Evolutionary conservation across 2,329 filamentous ascomycete species (phyloP).

Genomic region (Trichoderma afroharzianum): DNA sequence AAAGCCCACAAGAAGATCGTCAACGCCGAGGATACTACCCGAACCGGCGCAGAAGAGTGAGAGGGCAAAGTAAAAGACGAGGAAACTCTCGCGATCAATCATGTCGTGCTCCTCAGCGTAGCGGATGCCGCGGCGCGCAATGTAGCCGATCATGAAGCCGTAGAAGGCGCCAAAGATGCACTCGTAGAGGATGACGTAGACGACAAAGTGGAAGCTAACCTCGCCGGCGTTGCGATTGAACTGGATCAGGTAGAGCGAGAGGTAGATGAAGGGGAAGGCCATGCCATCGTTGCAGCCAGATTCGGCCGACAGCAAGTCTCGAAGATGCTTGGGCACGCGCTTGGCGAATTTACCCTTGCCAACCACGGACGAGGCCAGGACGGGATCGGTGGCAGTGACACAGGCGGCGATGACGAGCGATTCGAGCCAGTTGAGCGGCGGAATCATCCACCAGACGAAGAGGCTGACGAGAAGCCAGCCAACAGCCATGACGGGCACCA

Average conservation of each 20-base stretch:
- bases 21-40: constrained; percentile 83
- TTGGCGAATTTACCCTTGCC: constrained; percentile 99
- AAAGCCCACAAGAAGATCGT: constrained; percentile 93
- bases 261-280: constrained; percentile 97
- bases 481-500: constrained; percentile 95
- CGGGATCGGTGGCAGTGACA: constrained; percentile 94
- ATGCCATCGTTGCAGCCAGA: constrained; percentile 99
- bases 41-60: constrained; percentile 94
- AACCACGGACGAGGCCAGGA: constrained; percentile 94
- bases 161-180: constrained; percentile 90
- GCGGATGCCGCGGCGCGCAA: constrained; percentile 86
- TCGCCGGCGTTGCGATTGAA: constrained; percentile 66
- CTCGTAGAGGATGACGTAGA: constrained; percentile 88
- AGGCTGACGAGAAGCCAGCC: constrained; percentile 92
- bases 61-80: constrained; percentile 97
- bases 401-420: constrained; percentile 84
- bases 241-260: constrained; percentile 83
- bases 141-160: constrained; percentile 83
- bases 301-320: constrained; percentile 91
- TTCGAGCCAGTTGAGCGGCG: constrained; percentile 80
- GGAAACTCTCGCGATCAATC: constrained; percentile 93
- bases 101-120: constrained; percentile 77
- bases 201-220: constrained; percentile 82
- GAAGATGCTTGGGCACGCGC: constrained; percentile 92
- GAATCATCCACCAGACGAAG: constrained; percentile 89